Base-by-base conservation (phyloP, 148 eudicot species). In the Rheum nobile region DNA sequence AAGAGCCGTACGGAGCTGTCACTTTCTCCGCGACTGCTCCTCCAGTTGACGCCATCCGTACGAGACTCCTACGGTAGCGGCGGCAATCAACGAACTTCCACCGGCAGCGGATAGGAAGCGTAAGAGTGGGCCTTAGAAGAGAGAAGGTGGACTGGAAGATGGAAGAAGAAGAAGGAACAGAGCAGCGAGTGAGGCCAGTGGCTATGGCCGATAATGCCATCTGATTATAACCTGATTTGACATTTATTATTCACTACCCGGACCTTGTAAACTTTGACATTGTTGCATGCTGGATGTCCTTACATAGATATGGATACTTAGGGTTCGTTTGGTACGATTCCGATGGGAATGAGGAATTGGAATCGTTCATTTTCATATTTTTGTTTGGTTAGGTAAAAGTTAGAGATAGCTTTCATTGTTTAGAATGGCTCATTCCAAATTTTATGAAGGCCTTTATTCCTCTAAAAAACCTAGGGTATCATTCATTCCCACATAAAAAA, bases 1-100 rank as follows among this genome's bases (percentile, higher is more conserved):
- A 94, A 4, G 96, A 88, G 57, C 97, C 98, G 77, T 88, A 94
- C 0, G 96, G 97, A 31, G 93, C 86, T 0, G 85, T 84, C 72
- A 77, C 67, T 78, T 75, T 88, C 48, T 72, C 71, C 17, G 32
- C 10, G 47, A 43, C 77, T 19, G 17, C 73, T 28, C 39, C 59
- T 35, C 72, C 75, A 2, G 77, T 67, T 28, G 82, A 75, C 44
- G 88, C 71, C 74, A 75, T 76, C 22, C 82, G 35, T 7, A 21
- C 70, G 55, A 4, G 68, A 38, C 43, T 71, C 8, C 55, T 72
- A 46, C 26, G 71, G 39, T 39, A 39, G 0, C 26, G 48, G 46
- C 73, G 73, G 31, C 48, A 71, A 43, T 71, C 73, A 26, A 39
- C 73, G 50, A 71, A 50, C 31, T 71, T 39, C 73, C 48, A 34